Evolutionary conservation across 176 grass and related monocot species (phyloP).

Genomic region (Poa pratensis): DNA sequence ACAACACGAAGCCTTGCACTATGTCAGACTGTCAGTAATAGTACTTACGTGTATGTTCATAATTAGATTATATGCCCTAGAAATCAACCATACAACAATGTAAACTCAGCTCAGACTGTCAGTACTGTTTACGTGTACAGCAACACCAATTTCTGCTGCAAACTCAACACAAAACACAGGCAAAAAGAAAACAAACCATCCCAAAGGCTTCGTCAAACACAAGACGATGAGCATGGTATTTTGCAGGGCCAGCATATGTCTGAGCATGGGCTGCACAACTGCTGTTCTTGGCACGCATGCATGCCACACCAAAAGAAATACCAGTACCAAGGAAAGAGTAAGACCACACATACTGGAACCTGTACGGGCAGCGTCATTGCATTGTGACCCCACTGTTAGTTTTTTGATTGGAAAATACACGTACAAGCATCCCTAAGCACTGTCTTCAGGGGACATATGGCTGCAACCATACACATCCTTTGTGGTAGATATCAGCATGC

Average conservation of each 20-base stretch:
- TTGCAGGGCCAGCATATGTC: neutral
- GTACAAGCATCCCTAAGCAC: neutral
- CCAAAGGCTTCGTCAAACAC: neutral
- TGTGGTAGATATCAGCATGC: neutral
- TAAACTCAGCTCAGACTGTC: no score
- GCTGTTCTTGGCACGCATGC: neutral
- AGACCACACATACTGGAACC: slow-evolving; percentile 24
- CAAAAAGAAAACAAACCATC: neutral
- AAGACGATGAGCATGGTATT: neutral
- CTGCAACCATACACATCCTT: neutral
- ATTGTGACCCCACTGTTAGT: neutral
- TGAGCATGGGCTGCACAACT: neutral
- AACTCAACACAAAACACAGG: neutral
- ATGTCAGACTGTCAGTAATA: neutral
- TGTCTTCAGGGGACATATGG: neutral
- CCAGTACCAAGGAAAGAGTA: neutral
- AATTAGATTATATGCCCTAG: no score
- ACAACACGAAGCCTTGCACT: neutral
- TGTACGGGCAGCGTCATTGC: slow-evolving; percentile 19
- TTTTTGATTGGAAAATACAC: neutral
- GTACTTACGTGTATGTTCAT: neutral
- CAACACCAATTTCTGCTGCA: neutral
- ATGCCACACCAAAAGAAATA: slow-evolving; percentile 1
- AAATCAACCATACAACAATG: no score
- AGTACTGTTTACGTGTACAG: neutral